Evolutionary conservation across 495 filamentous ascomycete species (phyloP).

Genomic region (Aspergillus asperescens): DNA sequence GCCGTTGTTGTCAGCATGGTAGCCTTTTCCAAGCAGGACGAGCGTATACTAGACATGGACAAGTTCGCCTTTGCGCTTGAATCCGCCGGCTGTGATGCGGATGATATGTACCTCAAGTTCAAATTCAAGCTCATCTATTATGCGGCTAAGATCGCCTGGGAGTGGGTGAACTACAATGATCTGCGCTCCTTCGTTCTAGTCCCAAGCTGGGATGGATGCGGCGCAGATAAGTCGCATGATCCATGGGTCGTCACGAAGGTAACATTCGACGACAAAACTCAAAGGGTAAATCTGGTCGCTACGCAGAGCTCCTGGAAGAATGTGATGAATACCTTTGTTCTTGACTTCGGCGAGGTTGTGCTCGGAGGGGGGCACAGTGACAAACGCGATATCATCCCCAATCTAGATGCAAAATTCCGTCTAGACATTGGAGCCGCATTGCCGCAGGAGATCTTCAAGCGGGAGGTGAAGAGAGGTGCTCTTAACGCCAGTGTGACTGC

Average conservation of each 20-base stretch:
- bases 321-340: conserved; percentile 6
- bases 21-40: conserved; percentile 6
- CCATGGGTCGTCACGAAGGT: conserved; percentile 1
- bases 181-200: conserved; percentile 4
- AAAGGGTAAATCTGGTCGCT: not conserved
- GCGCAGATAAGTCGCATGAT: not conserved
- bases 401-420: conserved; percentile 1
- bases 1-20: conserved; percentile 8
- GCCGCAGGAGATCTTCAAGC: conserved; percentile 4
- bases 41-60: conserved; percentile 6
- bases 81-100: not conserved
- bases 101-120: not conserved
- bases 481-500: conserved; percentile 3
- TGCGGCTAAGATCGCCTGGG: conserved; percentile 5
- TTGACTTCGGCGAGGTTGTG: conserved; percentile 9
- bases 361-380: not conserved
- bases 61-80: conserved; percentile 7
- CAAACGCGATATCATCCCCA: conserved; percentile 10
- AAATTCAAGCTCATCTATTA: conserved; percentile 3
- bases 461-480: not conserved
- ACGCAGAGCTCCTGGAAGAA: conserved; percentile 6
- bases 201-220: conserved; percentile 6
- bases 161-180: conserved; percentile 8
- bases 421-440: not conserved
- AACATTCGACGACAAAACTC: conserved; percentile 2